Evolutionary conservation across 805 yeast species (phyloP).

Genomic region (Metschnikowia proteae): DNA sequence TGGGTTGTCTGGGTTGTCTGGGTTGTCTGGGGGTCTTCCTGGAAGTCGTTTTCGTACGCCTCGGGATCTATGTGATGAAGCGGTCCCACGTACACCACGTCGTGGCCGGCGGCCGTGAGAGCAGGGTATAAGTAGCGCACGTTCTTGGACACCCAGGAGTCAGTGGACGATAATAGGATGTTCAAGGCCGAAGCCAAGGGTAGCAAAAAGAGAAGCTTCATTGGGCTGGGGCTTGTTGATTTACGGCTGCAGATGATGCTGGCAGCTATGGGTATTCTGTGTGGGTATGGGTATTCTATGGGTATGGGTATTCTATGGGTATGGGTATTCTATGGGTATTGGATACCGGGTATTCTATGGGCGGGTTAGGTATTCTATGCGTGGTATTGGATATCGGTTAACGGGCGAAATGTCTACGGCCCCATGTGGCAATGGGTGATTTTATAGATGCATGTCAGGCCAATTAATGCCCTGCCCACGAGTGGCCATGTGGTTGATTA

Average conservation of each 20-base stretch:
- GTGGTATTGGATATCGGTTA: too few relatives aligned
- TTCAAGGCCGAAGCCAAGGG: conserved; percentile 20
- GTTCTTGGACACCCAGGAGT: conserved; percentile 38
- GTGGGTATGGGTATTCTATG: too few relatives aligned
- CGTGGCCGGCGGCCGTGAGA: conserved; percentile 28
- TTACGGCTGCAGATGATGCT: background rate
- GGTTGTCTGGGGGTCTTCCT: conserved; percentile 16
- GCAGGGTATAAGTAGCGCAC: conserved; percentile 26
- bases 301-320: too few relatives aligned
- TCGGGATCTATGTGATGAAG: conserved; percentile 17
- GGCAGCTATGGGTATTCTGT: too few relatives aligned
- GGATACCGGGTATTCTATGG: too few relatives aligned
- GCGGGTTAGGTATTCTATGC: too few relatives aligned
- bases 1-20: conserved; percentile 17
- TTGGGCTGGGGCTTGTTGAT: background rate
- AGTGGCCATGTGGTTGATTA: background rate
- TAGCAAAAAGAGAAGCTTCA: background rate
- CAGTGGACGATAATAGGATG: conserved; percentile 30
- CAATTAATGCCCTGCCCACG: too few relatives aligned
- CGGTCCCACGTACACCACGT: conserved; percentile 32
- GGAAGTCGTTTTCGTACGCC: background rate
- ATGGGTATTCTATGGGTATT: too few relatives aligned
- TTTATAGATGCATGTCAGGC: too few relatives aligned
- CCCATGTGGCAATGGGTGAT: too few relatives aligned
- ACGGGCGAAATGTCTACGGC: too few relatives aligned